Evolutionary conservation across 2,329 filamentous ascomycete species (phyloP), one percentile per base, ranked within the genome.

Genomic region (Onygena corvina): DNA sequence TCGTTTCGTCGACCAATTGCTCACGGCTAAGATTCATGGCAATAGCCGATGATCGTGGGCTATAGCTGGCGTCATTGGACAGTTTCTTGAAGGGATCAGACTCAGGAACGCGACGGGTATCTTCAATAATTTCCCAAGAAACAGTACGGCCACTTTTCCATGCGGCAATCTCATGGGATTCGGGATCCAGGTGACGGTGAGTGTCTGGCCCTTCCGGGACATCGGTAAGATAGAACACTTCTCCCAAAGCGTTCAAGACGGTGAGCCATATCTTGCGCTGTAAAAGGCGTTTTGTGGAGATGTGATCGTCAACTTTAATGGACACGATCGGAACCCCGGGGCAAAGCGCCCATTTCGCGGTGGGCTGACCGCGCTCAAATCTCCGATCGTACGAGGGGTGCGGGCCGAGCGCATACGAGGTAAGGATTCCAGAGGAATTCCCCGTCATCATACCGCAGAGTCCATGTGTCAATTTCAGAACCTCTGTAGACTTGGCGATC

Each of bases 301-400:
- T 92, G 47, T 79, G 79, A 23, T 94, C 88, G 59, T 98, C 92
- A 4, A 94, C 77, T 38, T 79, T 79, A 52, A 98, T 79, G 1
- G 80, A 78, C 48, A 95, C 76, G 53, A 98, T 92, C 0, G 92
- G 92, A 2, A 96, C 88, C 34, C 92, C 92, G 2, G 92, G 92
- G 60, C 87, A 88, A 9, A 96, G 72, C 7, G 86, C 81, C 90
- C 90, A 96, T 56, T 84, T 84, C 29, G 86, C 85, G 33, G 86
- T 94, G 56, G 92, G 76, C 59, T 93, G 84, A 3, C 88, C 88
- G 34, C 79, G 79, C 31, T 75, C 72, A 54, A 82, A 79, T 50
- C 82, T 76, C 48, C 79, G 73, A 47, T 79, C 71, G 46, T 82
- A 78, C 20, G 77, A 63, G 46, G 71, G 71, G 60, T 76, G 73